Base-by-base conservation (phyloP, 2,329 filamentous ascomycete genomes). In the Cadophora sp. region DNA sequence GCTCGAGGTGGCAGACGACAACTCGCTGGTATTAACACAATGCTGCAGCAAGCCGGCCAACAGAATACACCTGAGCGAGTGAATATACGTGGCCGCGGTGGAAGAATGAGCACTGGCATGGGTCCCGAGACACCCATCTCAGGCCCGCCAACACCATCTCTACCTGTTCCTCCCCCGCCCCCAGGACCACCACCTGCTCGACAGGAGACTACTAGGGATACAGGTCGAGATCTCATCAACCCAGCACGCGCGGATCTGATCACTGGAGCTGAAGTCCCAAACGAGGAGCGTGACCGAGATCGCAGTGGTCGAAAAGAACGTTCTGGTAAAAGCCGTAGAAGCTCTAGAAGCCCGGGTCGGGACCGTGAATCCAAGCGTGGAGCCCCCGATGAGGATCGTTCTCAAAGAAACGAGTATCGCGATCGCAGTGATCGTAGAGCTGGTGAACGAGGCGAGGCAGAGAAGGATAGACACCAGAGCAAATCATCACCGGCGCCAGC, bases 21-120 rank as follows among this genome's bases (percentile, higher is more conserved):
- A 71, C 79, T 90, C 36, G 83, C 83, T 14, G 84, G 85, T 55
- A 89, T 90, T 67, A 87, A 89, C 71, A 87, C 79, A 68, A 86
- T 83, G 60, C 80, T 89, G 4, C 83, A 85, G 70, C 83, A 85
- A 75, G 81, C 82, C 0, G 83, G 73, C 74, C 76, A 84, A 72
- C 70, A 81, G 74, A 79, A 80, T 75, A 77, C 74, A 27, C 79
- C 72, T 30, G 72, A 75, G 27, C 71, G 73, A 43, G 63, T 67
- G 11, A 75, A 70, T 64, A 61, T 72, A 56, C 75, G 77, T 62
- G 72, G 73, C n/a, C 72, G 76, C 51, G 70, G 71, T 53, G 62
- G 78, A 36, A 80, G 78, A 53, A 79, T 77, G 11, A 78, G 72
- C 47, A 73, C 79, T 66, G 69, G 79, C 69, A 75, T 76, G 70